Conservation (phyloP, 2,329 filamentous ascomycete species). For the Aspergillus persii region DNA sequence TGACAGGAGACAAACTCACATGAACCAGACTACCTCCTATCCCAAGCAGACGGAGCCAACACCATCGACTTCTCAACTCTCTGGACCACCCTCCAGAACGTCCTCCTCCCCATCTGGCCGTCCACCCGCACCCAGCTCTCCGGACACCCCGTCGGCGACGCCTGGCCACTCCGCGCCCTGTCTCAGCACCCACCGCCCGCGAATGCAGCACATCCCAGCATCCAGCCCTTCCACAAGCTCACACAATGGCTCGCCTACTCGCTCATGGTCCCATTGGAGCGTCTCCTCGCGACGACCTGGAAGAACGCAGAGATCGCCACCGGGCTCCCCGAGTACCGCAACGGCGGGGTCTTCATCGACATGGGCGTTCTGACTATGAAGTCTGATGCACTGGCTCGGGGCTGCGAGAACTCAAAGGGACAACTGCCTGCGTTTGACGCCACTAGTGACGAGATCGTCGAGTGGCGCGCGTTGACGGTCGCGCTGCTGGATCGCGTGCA, state of each 20-base stretch:
- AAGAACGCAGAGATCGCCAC: conserved; percentile 58
- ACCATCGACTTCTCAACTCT: conserved; percentile 41
- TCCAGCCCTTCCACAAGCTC: conserved; percentile 60
- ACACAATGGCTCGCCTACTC: conserved; percentile 75
- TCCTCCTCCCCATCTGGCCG: conserved; percentile 52
- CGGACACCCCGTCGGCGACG: conserved; percentile 49
- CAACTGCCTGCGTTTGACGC: conserved; percentile 53
- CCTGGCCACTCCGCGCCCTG: conserved; percentile 45
- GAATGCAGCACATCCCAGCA: conserved; percentile 20
- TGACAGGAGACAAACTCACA: background rate
- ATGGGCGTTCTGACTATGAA: conserved; percentile 55
- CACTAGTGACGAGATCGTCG: conserved; percentile 61
- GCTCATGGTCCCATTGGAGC: conserved; percentile 63
- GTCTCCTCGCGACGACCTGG: conserved; percentile 53
- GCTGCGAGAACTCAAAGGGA: conserved; percentile 45
- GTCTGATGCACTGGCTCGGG: conserved; percentile 42
- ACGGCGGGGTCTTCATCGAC: conserved; percentile 67
- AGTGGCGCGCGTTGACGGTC: conserved; percentile 65
- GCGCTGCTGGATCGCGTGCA: conserved; percentile 58
- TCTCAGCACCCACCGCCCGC: conserved; percentile 7
- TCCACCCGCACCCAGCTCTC: conserved; percentile 42
- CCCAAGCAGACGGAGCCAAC: conserved; percentile 21
- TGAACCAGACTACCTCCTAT: conserved; percentile 41
- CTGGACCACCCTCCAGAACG: conserved; percentile 45
- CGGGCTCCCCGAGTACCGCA: conserved; percentile 69